Conservation (phyloP, 768 basidiomycete genomes). For the Podaxis sp. region DNA sequence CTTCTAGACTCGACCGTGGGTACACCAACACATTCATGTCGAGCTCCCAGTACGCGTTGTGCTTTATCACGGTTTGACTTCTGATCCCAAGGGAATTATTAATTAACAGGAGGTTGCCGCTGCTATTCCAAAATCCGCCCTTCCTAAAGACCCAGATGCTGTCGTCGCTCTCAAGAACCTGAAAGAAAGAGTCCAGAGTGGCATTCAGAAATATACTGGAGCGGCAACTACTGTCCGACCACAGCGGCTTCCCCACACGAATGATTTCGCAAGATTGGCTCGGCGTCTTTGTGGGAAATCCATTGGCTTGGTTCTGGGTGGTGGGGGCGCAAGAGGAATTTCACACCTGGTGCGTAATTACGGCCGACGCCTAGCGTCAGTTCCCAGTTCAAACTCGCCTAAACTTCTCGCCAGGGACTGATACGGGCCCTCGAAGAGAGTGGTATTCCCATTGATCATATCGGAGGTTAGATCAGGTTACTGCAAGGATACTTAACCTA, state of each 20-base stretch:
- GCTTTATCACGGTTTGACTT: neutral
- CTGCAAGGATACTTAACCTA: neutral
- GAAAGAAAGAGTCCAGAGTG: conserved; percentile 88
- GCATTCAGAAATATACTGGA: conserved; percentile 85
- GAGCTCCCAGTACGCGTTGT: conserved; percentile 65
- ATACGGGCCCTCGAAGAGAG: conserved; percentile 90
- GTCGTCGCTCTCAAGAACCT: conserved; percentile 87
- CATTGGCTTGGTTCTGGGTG: conserved; percentile 92
- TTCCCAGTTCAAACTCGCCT: neutral
- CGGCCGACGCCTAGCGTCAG: neutral
- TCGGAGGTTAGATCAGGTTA: conserved; percentile 57
- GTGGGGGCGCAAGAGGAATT: conserved; percentile 89
- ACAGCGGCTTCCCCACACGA: conserved; percentile 77
- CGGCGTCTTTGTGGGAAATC: conserved; percentile 89
- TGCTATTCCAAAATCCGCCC: conserved; percentile 56
- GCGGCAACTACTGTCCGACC: conserved; percentile 59
- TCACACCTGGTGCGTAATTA: conserved; percentile 36
- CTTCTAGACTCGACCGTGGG: conserved; percentile 86
- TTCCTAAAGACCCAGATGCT: conserved; percentile 83
- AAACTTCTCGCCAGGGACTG: conserved; percentile 62
- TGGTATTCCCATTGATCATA: conserved; percentile 91
- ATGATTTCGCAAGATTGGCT: conserved; percentile 91
- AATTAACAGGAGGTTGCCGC: conserved; percentile 65
- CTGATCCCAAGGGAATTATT: neutral
- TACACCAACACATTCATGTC: conserved; percentile 94